Evolutionary conservation across 345 rosid genomes (phyloP), one percentile per base, ranked within the genome.

Genomic region (Turritis glabra): DNA sequence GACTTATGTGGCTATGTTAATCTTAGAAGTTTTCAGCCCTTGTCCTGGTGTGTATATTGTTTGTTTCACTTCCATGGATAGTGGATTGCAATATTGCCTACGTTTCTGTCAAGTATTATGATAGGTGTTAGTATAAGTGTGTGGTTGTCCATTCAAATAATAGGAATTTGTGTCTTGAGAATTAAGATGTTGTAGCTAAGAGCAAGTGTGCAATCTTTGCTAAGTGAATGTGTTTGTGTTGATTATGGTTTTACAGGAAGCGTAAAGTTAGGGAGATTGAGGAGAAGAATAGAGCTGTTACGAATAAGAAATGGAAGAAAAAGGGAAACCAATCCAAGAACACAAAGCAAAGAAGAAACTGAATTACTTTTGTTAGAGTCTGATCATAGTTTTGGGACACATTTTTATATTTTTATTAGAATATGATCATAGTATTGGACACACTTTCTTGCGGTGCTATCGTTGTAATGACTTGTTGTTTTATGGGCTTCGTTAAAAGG

Each of bases 231-330:
- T 26, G 67, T 30, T 29, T 69, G 63, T 55, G 38, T 52, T 53
- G 41, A 18, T 33, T 76, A 52, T 19, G 41, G 8, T 22, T 21
- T 22, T 4, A 35, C 88, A 92, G 98, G 86, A 95, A 90, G 81
- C 90, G 97, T 32, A 89, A 88, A 84, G 89, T 92, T 23, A 80
- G 59, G 60, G 99, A 95, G 88, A 95, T 95, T 69, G 94, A 89
- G 63, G 91, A 83, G 37, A 66, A 83, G 56, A 86, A 77, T 67
- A 83, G 82, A 47, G 90, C 86, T 4, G 86, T 67, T 64, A 25
- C 85, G 86, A 89, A 92, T 75, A 85, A 86, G 8, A 92, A 77
- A 65, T 95, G 99, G 97, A 90, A 90, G 88, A 84, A 73, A 26
- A 91, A 74, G 72, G 95, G 95, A 30, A 78, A 71, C 0, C 82